phyloP scores from a whole-genome alignment of 768 basidiomycete species.

The Crassisporium funariophilum region DNA sequence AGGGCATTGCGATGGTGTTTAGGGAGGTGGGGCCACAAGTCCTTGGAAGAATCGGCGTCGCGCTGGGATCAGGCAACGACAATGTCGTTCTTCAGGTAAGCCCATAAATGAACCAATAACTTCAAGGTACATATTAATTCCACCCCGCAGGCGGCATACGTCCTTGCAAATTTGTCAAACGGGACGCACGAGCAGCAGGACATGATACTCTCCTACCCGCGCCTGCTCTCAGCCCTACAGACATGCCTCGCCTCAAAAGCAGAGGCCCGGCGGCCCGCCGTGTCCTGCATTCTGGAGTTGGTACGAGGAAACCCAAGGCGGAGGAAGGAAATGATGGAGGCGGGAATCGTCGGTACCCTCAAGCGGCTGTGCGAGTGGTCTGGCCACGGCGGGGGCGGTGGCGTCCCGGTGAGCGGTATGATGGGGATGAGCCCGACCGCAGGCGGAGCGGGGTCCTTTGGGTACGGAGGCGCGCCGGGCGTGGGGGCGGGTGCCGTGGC shows the following conservation, averaged over 20 bases:
- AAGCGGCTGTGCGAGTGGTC: constrained; percentile 44
- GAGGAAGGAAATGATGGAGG: constrained; percentile 36
- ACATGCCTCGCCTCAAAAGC: constrained; percentile 58
- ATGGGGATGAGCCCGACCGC: constrained; percentile 10
- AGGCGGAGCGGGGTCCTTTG: constrained; percentile 10
- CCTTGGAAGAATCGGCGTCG: constrained; percentile 45
- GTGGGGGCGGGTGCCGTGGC: not conserved
- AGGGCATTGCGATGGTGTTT: constrained; percentile 65
- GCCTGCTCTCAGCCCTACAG: constrained; percentile 57
- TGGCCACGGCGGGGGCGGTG: constrained; percentile 20
- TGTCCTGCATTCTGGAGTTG: constrained; percentile 60
- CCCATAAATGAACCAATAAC: not conserved
- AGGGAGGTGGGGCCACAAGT: constrained; percentile 48
- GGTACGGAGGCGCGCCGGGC: not conserved
- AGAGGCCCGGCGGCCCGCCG: constrained; percentile 61
- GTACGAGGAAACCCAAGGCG: constrained; percentile 41
- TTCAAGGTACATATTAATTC: constrained; percentile 5
- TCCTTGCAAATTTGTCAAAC: constrained; percentile 72
- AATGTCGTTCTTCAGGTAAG: constrained; percentile 56
- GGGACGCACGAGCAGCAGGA: constrained; percentile 52
- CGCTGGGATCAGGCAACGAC: constrained; percentile 53
- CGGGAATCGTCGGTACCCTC: constrained; percentile 44
- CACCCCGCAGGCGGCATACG: constrained; percentile 47
- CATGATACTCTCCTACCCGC: constrained; percentile 50
- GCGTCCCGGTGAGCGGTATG: constrained; percentile 14